These are phyloP conservation scores for Euphorbia tirucalli DNA, from an alignment of 345 rosid genomes.

Conservation along the genomic window DNA sequence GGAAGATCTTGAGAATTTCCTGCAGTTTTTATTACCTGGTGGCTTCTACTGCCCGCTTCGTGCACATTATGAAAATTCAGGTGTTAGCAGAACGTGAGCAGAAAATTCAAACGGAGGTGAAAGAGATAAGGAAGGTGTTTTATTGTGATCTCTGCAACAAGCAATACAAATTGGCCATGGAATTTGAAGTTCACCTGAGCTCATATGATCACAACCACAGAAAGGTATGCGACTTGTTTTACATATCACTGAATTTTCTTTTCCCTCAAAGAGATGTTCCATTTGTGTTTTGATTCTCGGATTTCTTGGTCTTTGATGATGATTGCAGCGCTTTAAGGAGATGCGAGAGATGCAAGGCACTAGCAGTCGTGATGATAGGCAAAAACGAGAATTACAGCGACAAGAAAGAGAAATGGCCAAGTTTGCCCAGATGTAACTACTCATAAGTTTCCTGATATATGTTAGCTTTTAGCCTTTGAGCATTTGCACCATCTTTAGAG, in stretches of 20 bases:
- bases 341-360: slow-evolving; percentile 91
- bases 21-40: slow-evolving; percentile 99
- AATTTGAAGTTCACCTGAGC: slow-evolving; percentile 92
- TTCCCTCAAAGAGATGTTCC: background rate
- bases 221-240: slow-evolving; percentile 51
- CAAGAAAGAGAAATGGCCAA: slow-evolving; percentile 91
- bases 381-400: slow-evolving; percentile 83
- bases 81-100: slow-evolving; percentile 98
- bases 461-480: background rate
- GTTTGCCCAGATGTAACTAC: slow-evolving; percentile 49
- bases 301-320: slow-evolving; percentile 5
- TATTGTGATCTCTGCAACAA: slow-evolving; percentile 94
- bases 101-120: slow-evolving; percentile 93
- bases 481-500: background rate
- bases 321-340: slow-evolving; percentile 84
- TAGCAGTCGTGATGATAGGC: slow-evolving; percentile 88
- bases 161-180: slow-evolving; percentile 94
- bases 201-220: slow-evolving; percentile 99
- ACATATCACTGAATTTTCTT: background rate
- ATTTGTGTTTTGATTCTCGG: background rate
- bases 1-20: slow-evolving; percentile 80
- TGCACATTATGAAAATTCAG: slow-evolving; percentile 99
- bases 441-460: background rate
- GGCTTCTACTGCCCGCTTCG: slow-evolving; percentile 99
- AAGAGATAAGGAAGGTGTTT: slow-evolving; percentile 89